phyloP scores from a whole-genome alignment of 1,284 basidiomycete species.

The Puccinia horiana region DNA sequence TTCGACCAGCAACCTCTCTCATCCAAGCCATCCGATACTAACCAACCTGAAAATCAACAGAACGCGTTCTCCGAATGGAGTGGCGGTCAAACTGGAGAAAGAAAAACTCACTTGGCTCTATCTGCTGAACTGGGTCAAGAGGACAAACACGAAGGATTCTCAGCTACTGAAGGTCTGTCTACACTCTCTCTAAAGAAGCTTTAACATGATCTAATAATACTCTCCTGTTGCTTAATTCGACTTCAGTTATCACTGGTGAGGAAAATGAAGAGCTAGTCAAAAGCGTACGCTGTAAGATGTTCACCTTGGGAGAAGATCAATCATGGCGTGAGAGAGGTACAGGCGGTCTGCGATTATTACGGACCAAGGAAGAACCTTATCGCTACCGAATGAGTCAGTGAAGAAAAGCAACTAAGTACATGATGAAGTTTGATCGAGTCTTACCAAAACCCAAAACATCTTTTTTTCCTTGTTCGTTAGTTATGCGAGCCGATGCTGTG shows the following conservation, averaged over 20 bases:
- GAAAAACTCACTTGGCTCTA: conserved; percentile 46
- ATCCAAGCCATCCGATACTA: background rate
- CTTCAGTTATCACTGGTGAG: conserved; percentile 41
- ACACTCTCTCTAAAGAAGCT: background rate
- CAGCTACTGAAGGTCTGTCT: conserved; percentile 30
- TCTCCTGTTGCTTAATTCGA: background rate
- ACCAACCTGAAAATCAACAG: background rate
- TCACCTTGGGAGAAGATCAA: conserved; percentile 41
- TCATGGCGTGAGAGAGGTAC: conserved; percentile 45
- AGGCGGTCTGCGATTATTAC: conserved; percentile 31
- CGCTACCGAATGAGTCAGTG: conserved; percentile 43
- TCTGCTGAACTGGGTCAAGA: conserved; percentile 30
- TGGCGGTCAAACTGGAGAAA: background rate
- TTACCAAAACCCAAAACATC: background rate
- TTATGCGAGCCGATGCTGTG: conserved; percentile 49
- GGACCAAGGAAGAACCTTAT: conserved; percentile 40
- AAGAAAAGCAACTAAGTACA: background rate
- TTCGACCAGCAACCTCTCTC: conserved; percentile 1
- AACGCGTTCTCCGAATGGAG: background rate
- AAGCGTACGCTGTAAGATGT: conserved; percentile 43
- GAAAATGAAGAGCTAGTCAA: conserved; percentile 44
- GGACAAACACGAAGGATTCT: conserved; percentile 40
- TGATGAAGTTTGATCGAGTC: background rate
- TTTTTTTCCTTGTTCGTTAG: background rate
- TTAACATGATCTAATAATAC: background rate